Evolutionary conservation across 1,139 yeast species (phyloP).

Genomic region (Blastobotrys indianensis): DNA sequence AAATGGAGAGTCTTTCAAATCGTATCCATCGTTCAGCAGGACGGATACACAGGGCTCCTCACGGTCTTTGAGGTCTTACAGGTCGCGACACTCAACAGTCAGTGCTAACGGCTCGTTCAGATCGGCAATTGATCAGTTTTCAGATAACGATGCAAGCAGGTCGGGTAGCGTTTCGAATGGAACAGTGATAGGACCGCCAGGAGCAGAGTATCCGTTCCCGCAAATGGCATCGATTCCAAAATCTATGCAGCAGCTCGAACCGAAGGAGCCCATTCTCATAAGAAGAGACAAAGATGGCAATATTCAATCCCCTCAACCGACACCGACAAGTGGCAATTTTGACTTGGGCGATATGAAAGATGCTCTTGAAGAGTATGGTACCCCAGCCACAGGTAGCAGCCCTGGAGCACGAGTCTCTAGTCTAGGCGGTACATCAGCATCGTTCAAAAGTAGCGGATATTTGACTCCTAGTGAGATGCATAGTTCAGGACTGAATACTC

Average conservation of each 20-base stretch:
- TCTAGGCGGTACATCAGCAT: not conserved
- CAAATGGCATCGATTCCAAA: slow-evolving; percentile 24
- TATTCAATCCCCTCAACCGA: slow-evolving; percentile 15
- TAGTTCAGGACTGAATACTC: too few species aligned
- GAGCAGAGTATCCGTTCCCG: slow-evolving; percentile 23
- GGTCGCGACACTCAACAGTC: slow-evolving; percentile 26
- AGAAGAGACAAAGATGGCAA: slow-evolving; percentile 27
- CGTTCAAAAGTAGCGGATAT: not conserved
- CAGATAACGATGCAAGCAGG: slow-evolving; percentile 2
- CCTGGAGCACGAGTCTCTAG: not conserved
- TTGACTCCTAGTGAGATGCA: too few species aligned
- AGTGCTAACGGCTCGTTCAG: slow-evolving; percentile 26
- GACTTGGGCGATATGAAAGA: slow-evolving; percentile 1
- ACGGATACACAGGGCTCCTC: slow-evolving; percentile 40
- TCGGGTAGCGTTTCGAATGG: not conserved
- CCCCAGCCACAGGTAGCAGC: slow-evolving; percentile 2
- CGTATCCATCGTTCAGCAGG: slow-evolving; percentile 37
- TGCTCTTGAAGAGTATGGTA: not conserved
- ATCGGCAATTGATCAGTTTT: slow-evolving; percentile 18
- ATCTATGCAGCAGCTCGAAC: slow-evolving; percentile 31
- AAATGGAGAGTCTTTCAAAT: slow-evolving; percentile 32
- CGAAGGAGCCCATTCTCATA: slow-evolving; percentile 32
- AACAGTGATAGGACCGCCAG: slow-evolving; percentile 5
- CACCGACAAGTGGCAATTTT: slow-evolving; percentile 8
- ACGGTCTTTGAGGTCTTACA: slow-evolving; percentile 31